phyloP scores from a whole-genome alignment of 129 eudicot genomes.

The Helianthus annuus region DNA sequence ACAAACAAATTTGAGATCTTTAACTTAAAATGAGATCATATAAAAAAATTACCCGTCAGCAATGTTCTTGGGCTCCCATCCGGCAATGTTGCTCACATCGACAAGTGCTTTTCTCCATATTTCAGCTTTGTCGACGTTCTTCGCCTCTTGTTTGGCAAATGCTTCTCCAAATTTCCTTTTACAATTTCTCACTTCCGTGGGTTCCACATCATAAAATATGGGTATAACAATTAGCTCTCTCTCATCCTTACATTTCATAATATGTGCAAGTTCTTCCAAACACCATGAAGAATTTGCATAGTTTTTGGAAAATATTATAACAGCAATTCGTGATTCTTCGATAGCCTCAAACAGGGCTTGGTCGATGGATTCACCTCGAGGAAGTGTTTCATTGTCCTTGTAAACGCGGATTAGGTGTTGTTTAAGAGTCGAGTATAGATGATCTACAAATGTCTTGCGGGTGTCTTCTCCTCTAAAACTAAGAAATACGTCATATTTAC shows the following conservation, averaged over 20 bases:
- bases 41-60: background rate
- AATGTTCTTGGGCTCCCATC: background rate
- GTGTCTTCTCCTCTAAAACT: slow-evolving; percentile 1
- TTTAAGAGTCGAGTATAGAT: background rate
- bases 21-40: too few species aligned
- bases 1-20: too few species aligned
- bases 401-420: background rate
- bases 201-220: background rate
- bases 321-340: background rate
- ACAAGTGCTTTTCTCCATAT: background rate
- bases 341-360: background rate
- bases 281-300: background rate
- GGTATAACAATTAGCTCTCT: background rate
- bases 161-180: background rate
- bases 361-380: background rate
- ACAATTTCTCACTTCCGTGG: background rate
- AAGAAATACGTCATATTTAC: background rate
- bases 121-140: background rate
- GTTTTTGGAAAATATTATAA: background rate
- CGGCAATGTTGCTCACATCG: background rate
- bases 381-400: background rate
- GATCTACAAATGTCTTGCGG: background rate
- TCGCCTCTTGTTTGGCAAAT: background rate
- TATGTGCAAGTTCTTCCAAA: background rate
- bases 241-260: background rate